Evolutionary conservation across 1,284 basidiomycete species (phyloP), one percentile per base, ranked within the genome.

Genomic region (Sphagnurus paluster): DNA sequence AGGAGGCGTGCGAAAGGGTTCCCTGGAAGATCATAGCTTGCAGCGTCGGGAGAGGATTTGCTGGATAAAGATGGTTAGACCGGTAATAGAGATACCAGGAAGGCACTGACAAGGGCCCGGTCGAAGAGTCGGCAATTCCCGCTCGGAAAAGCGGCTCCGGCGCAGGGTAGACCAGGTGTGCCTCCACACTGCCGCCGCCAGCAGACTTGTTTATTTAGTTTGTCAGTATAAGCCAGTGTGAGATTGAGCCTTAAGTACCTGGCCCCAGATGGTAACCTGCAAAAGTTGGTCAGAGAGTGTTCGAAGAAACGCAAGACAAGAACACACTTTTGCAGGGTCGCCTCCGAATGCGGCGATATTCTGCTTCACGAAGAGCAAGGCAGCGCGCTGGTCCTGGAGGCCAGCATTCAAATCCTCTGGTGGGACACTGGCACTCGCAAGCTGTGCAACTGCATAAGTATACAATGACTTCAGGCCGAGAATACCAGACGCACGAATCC

Each of bases 321-420:
- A 16, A 39, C 50, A 17, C 48, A 79, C 80, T 65, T 82, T 82
- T 30, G 59, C 52, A 13, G 77, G 72, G 59, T 87, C 80, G 0
- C 86, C 86, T 2, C 84, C 84, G 55, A 89, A 87, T 0, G 66
- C 65, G 0, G 66, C 68, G 24, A 88, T 77, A 50, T 87, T 84
- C 9, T 79, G 58, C 48, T 82, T 77, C 2, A 87, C 56, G 63
- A 84, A 89, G 13, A 64, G 53, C 1, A 88, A 63, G 0, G 80
- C 80, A 11, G 71, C 65, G 5, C 73, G 68, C 50, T 86, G 79
- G 56, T 87, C 84, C 28, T 68, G 66, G 4, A 82, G 62, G 4
- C 80, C 80, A 2, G 69, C 72, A 44, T 82, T 80, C 8, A 82
- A 64, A 53, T 82, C 78, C 53, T 75, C 58, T 0, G 74, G 63